Percentiles rank a stretch among this genome's conserved stretches.
phyloP scores from a whole-genome alignment of 768 basidiomycete species.

The Coprinopsis sp. region DNA sequence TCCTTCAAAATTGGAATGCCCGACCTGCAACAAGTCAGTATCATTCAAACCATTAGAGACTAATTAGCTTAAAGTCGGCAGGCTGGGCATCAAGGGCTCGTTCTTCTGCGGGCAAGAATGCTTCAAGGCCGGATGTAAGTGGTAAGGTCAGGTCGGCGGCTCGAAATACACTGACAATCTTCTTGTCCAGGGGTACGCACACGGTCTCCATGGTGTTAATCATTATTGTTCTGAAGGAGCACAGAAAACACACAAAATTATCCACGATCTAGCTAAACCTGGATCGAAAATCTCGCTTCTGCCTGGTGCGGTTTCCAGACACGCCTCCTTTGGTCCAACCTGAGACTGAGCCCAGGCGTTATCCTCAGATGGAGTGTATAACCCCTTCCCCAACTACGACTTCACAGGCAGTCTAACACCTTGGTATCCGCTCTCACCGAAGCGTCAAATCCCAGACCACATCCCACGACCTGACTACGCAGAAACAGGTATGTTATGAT shows the following conservation, averaged over 20 bases:
- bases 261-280: constrained; percentile 60
- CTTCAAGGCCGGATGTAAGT: constrained; percentile 92
- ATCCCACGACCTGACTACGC: constrained; percentile 91
- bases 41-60: not conserved
- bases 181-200: constrained; percentile 31
- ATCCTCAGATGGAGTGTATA: constrained; percentile 76
- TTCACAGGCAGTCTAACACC: constrained; percentile 81
- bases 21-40: constrained; percentile 88
- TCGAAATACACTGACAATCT: constrained; percentile 10
- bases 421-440: constrained; percentile 81
- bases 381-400: constrained; percentile 72
- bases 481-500: constrained; percentile 42
- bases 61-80: constrained; percentile 25
- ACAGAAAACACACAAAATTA: constrained; percentile 78
- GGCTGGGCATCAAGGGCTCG: constrained; percentile 77
- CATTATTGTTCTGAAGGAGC: not conserved
- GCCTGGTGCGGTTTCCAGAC: constrained; percentile 13
- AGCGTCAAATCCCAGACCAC: constrained; percentile 71
- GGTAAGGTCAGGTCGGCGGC: not conserved
- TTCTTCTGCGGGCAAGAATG: constrained; percentile 95
- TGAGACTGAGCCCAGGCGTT: too few species aligned
- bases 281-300: constrained; percentile 18
- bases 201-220: not conserved
- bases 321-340: too few species aligned
- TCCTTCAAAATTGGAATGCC: constrained; percentile 84